Evolutionary conservation across 768 basidiomycete species (phyloP), one percentile per base, ranked within the genome.

Genomic region (Boletus rubropictus): DNA sequence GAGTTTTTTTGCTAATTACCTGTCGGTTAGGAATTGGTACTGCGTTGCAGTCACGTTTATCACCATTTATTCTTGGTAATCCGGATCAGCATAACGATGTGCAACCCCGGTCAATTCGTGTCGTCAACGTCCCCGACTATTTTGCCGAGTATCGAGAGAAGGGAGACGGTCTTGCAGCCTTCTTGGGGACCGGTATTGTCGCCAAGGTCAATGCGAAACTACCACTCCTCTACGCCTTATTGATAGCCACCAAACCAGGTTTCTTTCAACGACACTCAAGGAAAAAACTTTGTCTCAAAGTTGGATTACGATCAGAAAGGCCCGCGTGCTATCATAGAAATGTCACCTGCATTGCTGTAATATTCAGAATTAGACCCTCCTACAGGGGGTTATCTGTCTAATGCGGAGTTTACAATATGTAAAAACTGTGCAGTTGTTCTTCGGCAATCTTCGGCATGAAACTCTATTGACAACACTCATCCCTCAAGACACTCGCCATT

Each of bases 81-180:
- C 70, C 80, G 3, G 86, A 90, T 28, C 70, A 86, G 29, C 72
- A 75, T 40, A 84, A 79, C 27, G 86, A 90, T 10, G 69, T 86
- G 18, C 89, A 89, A 56, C 73, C 89, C n/a, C 78, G 80, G 25
- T 65, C 69, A 24, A 78, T 82, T 33, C 77, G 81, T 20, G 72
- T 81, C 6, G 61, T 89, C 41, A 76, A 70, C 29, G 77, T 92
- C 7, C 91, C 92, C 1, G 91, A 94, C 27, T 94, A 93, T 65
- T 96, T 91, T 62, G 84, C 86, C 7, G 90, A 94, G 62, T 96
- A 88, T 58, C 74, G 89, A 47, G 88, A 91, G 41, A 87, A 81
- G 36, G 90, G 89, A 2, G 88, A 90, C 44, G 84, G 84, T 2
- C 71, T 84, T 32, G 84, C 88, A 4, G 81, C 84, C 10, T 93